Evolutionary conservation across 441 rosid species (phyloP).

Genomic region (Manihot esculenta): DNA sequence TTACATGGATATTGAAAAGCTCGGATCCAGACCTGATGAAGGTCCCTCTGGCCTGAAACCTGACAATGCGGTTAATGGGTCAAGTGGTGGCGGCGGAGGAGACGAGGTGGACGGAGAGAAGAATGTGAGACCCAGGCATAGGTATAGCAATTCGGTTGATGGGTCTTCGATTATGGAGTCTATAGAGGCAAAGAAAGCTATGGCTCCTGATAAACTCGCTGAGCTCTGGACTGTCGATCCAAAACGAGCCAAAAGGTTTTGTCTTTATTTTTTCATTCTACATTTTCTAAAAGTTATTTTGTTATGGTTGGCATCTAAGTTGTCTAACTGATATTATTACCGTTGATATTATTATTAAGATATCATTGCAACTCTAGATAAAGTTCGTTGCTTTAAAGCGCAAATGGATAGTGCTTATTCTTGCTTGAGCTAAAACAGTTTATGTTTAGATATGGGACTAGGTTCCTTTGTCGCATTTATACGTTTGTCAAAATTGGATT

Average conservation of each 20-base stretch:
- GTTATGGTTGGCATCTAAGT: not conserved
- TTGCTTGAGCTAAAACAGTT: not conserved
- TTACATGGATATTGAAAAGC: constrained; percentile 79
- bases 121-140: constrained; percentile 50
- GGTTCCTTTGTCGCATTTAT: not conserved
- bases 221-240: constrained; percentile 85
- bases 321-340: not conserved
- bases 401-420: not conserved
- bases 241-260: constrained; percentile 84
- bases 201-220: constrained; percentile 90
- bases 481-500: not conserved
- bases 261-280: not conserved
- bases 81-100: constrained; percentile 23
- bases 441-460: not conserved
- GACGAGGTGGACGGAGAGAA: constrained; percentile 13
- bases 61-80: constrained; percentile 38
- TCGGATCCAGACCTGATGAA: constrained; percentile 59
- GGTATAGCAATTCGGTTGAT: constrained; percentile 80
- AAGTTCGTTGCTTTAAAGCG: not conserved
- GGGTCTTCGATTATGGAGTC: constrained; percentile 68
- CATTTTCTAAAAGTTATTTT: not conserved
- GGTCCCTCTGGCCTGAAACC: constrained; percentile 36
- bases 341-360: not conserved
- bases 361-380: not conserved
- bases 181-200: constrained; percentile 89